These are phyloP conservation scores for Papiliotrema fonsecae DNA, from an alignment of 1,284 basidiomycete species.

Conservation along the genomic window DNA sequence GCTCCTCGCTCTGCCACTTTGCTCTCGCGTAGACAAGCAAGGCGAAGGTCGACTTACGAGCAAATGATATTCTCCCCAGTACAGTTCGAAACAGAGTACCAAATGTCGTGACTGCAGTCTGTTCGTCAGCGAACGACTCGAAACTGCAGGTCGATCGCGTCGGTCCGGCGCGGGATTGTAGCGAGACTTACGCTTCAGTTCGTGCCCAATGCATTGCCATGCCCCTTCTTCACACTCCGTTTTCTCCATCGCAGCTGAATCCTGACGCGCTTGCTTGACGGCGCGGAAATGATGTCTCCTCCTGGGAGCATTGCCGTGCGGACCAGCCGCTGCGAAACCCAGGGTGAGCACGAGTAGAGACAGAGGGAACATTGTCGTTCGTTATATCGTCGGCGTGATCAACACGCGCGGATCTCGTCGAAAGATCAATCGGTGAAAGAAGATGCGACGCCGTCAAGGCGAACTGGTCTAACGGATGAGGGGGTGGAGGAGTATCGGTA, in stretches of 20 bases:
- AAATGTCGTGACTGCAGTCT: slow-evolving; percentile 30
- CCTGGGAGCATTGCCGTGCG: background rate
- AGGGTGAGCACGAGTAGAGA: background rate
- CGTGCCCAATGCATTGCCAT: slow-evolving; percentile 26
- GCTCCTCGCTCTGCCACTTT: background rate
- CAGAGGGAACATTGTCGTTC: too few relatives aligned
- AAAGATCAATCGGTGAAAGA: background rate
- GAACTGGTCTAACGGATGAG: background rate
- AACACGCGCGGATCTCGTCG: background rate
- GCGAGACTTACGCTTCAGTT: slow-evolving; percentile 27
- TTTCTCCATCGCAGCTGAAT: background rate
- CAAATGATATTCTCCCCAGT: slow-evolving; percentile 33
- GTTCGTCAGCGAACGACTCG: background rate
- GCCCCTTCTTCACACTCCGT: slow-evolving; percentile 18
- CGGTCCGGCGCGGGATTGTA: too few relatives aligned
- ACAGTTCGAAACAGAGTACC: slow-evolving; percentile 30
- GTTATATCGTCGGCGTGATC: too few relatives aligned
- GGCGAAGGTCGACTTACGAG: slow-evolving; percentile 21
- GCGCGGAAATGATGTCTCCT: background rate
- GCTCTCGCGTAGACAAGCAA: background rate
- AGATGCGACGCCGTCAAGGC: background rate
- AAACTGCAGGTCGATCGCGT: slow-evolving; percentile 3
- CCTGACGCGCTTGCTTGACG: background rate
- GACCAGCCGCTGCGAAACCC: slow-evolving; percentile 1
- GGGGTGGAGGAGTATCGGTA: background rate